Evolutionary conservation across 139 green algal genomes (phyloP).

Genomic region (Volvox reticuliferus): DNA sequence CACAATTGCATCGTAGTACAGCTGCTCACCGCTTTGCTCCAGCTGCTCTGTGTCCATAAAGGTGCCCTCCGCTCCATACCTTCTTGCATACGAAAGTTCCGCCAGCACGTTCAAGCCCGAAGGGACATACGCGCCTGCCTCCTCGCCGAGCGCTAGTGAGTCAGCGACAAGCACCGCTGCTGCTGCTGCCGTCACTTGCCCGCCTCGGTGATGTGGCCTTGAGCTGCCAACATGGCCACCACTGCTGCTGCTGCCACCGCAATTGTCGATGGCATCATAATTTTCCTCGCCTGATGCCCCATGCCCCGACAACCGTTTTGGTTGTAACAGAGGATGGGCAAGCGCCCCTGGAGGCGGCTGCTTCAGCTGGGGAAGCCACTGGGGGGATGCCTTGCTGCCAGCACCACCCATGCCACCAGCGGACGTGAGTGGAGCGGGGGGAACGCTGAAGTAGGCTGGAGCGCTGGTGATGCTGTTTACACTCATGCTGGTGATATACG

Average conservation of each 20-base stretch:
- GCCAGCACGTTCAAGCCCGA: neutral
- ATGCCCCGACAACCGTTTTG: neutral
- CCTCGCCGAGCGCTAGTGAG: neutral
- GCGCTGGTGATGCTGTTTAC: neutral
- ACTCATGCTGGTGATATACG: slow-evolving; percentile 32
- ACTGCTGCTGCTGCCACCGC: neutral
- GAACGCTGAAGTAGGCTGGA: neutral
- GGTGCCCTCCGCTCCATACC: neutral
- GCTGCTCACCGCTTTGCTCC: neutral
- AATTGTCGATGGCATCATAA: neutral
- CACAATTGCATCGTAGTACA: neutral
- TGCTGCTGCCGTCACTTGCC: neutral
- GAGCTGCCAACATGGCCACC: neutral
- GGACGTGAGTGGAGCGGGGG: neutral
- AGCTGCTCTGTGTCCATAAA: neutral
- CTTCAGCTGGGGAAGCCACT: neutral
- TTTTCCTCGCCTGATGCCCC: neutral
- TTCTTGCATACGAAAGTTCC: neutral
- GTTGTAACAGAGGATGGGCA: neutral
- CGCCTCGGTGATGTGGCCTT: neutral
- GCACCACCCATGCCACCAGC: neutral
- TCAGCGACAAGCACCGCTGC: neutral
- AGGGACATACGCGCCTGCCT: neutral
- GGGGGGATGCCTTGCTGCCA: neutral
- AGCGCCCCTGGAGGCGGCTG: neutral